Base-by-base conservation (phyloP, 331 rosid species). In the Spiraea crenata region DNA sequence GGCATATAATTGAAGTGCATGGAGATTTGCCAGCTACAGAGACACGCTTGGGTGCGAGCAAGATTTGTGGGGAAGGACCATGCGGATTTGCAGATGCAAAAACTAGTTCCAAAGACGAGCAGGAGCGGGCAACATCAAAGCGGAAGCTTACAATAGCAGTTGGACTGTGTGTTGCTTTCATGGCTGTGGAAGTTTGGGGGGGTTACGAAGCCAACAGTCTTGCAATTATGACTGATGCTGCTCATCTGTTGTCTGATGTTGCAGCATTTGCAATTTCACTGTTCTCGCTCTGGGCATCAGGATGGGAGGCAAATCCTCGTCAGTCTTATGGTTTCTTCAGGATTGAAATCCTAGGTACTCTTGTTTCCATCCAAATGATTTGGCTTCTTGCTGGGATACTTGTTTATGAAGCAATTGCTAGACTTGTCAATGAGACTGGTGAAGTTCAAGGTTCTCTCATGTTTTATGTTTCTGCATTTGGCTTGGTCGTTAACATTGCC, bases 311-410 rank as follows among this genome's bases (percentile, higher is more conserved):
- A 34, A 86, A 79, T 39, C 91, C 88, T 5, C 88, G 88, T 35
- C 88, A 86, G 40, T 81, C 91, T 3, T 86, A 86, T 20, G 91
- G 91, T 17, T 86, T 86, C 77, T 86, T 81, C 55, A 74, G 88
- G 49, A 86, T 86, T 34, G 88, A 86, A 70, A 86, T 86, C 41
- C 63, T 86, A 4, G 91, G 91, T 37, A 86, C 91, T 35, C 88
- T 86, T 39, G 84, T 86, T 74, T 86, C 91, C 37, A 86, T 86
- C 46, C 88, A 86, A 71, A 83, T 83, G 88, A 86, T 86, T 47
- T 86, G 91, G 91, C 91, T 86, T 74, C 88, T 83, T 71, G 84
- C 88, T 9, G 91, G 91, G 37, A 86, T 86, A 48, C 84, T 86
- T 42, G 90, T 86, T 31, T 86, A 86, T 19, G 90, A 86, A 76